Percentiles rank a stretch among this genome's conserved stretches.
phyloP scores from a whole-genome alignment of 768 basidiomycete genomes.

The Pholiota conissans region DNA sequence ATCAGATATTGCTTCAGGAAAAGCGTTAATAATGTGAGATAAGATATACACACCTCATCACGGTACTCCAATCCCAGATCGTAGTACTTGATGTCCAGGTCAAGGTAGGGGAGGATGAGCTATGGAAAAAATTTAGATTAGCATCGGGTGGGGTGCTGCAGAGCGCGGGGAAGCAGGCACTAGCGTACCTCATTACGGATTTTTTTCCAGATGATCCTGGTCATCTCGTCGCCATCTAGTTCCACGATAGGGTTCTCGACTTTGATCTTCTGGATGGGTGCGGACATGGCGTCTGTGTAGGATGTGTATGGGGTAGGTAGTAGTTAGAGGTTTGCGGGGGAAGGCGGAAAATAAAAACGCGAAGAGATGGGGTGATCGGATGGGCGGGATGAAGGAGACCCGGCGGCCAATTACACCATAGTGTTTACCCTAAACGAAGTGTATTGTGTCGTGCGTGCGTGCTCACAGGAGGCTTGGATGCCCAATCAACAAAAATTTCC shows the following conservation, averaged over 20 bases:
- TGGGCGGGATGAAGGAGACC: slow-evolving; percentile 13
- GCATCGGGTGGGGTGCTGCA: neutral
- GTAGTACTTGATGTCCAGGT: slow-evolving; percentile 97
- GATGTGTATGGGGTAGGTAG: slow-evolving; percentile 1
- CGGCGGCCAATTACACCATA: slow-evolving; percentile 3
- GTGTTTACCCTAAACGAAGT: neutral
- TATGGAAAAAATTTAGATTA: slow-evolving; percentile 28
- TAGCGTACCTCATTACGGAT: slow-evolving; percentile 83
- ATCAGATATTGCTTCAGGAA: neutral
- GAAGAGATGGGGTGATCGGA: slow-evolving; percentile 2
- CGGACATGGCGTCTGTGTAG: slow-evolving; percentile 22
- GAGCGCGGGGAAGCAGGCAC: neutral
- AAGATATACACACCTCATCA: slow-evolving; percentile 61
- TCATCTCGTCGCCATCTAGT: slow-evolving; percentile 99
- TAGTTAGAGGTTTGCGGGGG: neutral
- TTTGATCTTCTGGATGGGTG: slow-evolving; percentile 60
- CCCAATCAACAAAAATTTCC: neutral
- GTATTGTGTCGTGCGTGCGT: too few species aligned
- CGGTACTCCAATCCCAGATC: slow-evolving; percentile 95
- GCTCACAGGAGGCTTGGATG: neutral
- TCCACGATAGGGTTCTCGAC: slow-evolving; percentile 92
- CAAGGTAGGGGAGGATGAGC: slow-evolving; percentile 94
- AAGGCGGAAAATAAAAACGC: neutral
- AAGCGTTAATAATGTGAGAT: neutral
- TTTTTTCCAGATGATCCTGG: slow-evolving; percentile 98